Evolutionary conservation across 768 basidiomycete species (phyloP), one percentile per base, ranked within the genome.

Genomic region (Mycena pura): DNA sequence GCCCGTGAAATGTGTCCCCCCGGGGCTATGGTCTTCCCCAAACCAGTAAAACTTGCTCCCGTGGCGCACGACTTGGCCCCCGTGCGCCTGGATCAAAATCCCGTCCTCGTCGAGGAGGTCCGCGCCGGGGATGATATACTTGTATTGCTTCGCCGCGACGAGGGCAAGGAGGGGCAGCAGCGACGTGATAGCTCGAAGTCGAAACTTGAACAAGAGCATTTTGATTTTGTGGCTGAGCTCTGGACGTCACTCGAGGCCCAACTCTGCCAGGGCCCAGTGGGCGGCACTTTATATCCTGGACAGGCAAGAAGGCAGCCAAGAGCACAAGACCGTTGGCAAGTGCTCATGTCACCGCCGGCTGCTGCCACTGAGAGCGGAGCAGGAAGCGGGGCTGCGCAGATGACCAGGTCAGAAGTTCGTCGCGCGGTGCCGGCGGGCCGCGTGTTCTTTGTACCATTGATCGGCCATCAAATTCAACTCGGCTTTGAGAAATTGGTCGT

Each of bases 371-470:
- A 40, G 40, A n/a, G 15, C 17, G n/a, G 52, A 29, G 40, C 52
- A 46, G 24, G 54, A 55, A 55, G 54, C 43, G 34, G 44, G 17
- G 54, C 32, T 46, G 44, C 36, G 38, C 56, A 32, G 56, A 41
- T 57, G 56, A 57, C 56, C 36, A 57, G 56, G 56, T 57, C 56
- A 57, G 56, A 48, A 48, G 56, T 57, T 57, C 45, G 34, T 47
- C 45, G 38, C 28, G 39, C 22, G 45, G 56, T 36, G 56, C 10
- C 8, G 46, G 38, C 56, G 46, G 56, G 46, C 56, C 54, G 51
- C n/a, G 29, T 21, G 19, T 22, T 22, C 21, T 47, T 29, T 50
- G 31, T 36, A 36, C 34, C 34, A 36, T 36, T 36, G 34, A 36
- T 36, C 34, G 34, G 34, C 9, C 34, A 36, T 36, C 34, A 36